A percentile compares a stretch with the other conserved stretches of the same genome.
Conservation (phyloP, 495 filamentous ascomycete species). For the Thermochaetoides thermophila region DNA sequence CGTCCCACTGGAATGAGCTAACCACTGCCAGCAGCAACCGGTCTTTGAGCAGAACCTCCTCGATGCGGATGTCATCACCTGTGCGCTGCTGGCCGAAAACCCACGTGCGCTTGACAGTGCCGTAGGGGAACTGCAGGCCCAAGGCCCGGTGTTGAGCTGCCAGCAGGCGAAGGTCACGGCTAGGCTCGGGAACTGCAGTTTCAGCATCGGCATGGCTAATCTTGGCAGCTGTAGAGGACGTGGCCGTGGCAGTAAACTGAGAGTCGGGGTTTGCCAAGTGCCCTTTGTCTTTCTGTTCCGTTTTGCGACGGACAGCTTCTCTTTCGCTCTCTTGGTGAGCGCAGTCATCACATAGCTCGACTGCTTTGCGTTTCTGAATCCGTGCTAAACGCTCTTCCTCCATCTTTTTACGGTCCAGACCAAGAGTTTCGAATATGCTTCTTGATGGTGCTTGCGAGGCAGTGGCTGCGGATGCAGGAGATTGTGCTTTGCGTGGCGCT, state of each 20-base stretch:
- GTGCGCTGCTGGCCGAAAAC: slow-evolving; percentile 37
- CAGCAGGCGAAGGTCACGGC: neutral
- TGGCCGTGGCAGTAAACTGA: neutral
- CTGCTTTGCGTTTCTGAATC: slow-evolving; percentile 43
- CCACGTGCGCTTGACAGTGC: slow-evolving; percentile 75
- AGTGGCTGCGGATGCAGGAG: too few species aligned
- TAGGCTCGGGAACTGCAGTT: too few species aligned
- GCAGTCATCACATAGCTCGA: slow-evolving; percentile 10
- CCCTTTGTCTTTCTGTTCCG: too few species aligned
- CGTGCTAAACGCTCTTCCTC: slow-evolving; percentile 72
- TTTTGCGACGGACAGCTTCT: too few species aligned
- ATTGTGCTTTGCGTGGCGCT: too few species aligned
- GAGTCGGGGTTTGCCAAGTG: too few species aligned
- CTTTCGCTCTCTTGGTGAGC: slow-evolving; percentile 11
- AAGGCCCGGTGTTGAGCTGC: neutral
- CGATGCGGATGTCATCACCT: slow-evolving; percentile 69
- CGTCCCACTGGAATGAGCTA: slow-evolving; percentile 64
- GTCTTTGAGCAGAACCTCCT: slow-evolving; percentile 67
- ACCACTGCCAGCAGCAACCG: slow-evolving; percentile 63
- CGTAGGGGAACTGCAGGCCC: slow-evolving; percentile 56
- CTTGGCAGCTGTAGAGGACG: neutral
- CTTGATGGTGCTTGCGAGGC: too few species aligned
- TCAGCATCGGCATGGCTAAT: too few species aligned
- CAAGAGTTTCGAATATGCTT: slow-evolving; percentile 13
- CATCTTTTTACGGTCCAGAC: slow-evolving; percentile 66